Evolutionary conservation across 1,284 basidiomycete species (phyloP).

Genomic region (Cutaneotrichosporon sp.): DNA sequence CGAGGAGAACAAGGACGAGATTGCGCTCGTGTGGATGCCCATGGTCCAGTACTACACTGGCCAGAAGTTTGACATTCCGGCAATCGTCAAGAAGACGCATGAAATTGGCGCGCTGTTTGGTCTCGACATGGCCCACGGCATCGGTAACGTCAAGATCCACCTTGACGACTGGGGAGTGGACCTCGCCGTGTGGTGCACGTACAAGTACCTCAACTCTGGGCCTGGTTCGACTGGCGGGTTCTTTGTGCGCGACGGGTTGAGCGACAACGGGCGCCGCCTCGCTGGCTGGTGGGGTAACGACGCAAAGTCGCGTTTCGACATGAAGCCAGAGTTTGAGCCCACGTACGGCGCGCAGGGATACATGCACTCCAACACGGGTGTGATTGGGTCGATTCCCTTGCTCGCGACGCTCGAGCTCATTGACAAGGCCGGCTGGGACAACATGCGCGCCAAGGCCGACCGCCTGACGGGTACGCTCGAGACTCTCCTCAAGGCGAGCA

Average conservation of each 20-base stretch:
- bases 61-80: constrained; percentile 84
- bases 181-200: constrained; percentile 96
- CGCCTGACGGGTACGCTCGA: constrained; percentile 68
- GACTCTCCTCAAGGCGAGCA: constrained; percentile 57
- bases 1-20: constrained; percentile 62
- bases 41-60: constrained; percentile 97
- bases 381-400: constrained; percentile 70
- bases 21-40: constrained; percentile 83
- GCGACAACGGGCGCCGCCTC: constrained; percentile 55
- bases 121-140: constrained; percentile 93
- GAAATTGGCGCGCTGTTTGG: constrained; percentile 78
- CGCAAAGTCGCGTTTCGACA: constrained; percentile 76
- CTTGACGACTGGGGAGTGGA: constrained; percentile 93
- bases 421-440: constrained; percentile 65
- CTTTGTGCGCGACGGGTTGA: constrained; percentile 41
- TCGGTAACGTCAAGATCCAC: constrained; percentile 83
- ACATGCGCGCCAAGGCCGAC: constrained; percentile 64
- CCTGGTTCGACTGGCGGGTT: constrained; percentile 89
- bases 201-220: constrained; percentile 91
- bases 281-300: constrained; percentile 99
- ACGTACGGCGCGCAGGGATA: constrained; percentile 88
- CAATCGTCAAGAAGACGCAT: constrained; percentile 77
- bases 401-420: constrained; percentile 77
- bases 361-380: constrained; percentile 89
- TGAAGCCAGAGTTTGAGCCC: constrained; percentile 77